These are phyloP conservation scores for Globisporangium nagaii DNA, from an alignment of 352 stramenopile species.

Conservation along the genomic window DNA sequence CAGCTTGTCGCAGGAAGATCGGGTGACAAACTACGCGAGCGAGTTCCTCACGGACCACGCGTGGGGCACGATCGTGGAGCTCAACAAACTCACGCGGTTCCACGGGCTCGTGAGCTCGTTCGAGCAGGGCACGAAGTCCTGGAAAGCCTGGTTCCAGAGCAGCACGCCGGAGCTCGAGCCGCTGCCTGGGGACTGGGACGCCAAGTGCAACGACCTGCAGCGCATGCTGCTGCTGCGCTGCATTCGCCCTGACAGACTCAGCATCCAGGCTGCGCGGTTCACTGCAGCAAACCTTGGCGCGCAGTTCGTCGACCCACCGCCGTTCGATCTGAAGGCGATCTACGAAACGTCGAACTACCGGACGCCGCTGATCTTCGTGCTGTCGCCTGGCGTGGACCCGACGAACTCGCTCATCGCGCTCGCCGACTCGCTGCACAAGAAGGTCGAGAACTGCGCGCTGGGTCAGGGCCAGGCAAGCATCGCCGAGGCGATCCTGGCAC, in stretches of 20 bases:
- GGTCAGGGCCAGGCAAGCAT: slow-evolving; percentile 92
- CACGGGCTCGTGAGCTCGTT: slow-evolving; percentile 88
- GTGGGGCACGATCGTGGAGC: slow-evolving; percentile 91
- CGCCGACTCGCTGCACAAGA: slow-evolving; percentile 74
- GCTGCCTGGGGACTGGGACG: slow-evolving; percentile 91
- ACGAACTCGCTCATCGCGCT: slow-evolving; percentile 90
- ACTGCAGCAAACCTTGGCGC: slow-evolving; percentile 88
- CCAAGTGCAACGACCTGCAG: slow-evolving; percentile 92
- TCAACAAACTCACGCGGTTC: slow-evolving; percentile 88
- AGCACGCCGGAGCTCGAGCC: slow-evolving; percentile 87
- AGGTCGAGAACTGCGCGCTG: slow-evolving; percentile 90
- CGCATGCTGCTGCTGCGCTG: slow-evolving; percentile 91
- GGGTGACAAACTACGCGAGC: slow-evolving; percentile 75
- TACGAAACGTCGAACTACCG: slow-evolving; percentile 84
- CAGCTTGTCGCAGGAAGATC: slow-evolving; percentile 53
- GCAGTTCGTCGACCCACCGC: slow-evolving; percentile 91
- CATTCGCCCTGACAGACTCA: slow-evolving; percentile 89
- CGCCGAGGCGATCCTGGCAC: slow-evolving; percentile 85
- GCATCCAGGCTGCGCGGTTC: slow-evolving; percentile 90
- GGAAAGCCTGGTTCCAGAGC: slow-evolving; percentile 84
- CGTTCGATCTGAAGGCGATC: slow-evolving; percentile 90
- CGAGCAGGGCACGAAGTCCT: slow-evolving; percentile 79
- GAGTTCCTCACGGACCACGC: slow-evolving; percentile 81
- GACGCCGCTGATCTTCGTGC: slow-evolving; percentile 94
- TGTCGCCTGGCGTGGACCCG: slow-evolving; percentile 93